These are phyloP conservation scores for Phoma sp. DNA, from an alignment of 2,329 filamentous ascomycete genomes.

Conservation along the genomic window DNA sequence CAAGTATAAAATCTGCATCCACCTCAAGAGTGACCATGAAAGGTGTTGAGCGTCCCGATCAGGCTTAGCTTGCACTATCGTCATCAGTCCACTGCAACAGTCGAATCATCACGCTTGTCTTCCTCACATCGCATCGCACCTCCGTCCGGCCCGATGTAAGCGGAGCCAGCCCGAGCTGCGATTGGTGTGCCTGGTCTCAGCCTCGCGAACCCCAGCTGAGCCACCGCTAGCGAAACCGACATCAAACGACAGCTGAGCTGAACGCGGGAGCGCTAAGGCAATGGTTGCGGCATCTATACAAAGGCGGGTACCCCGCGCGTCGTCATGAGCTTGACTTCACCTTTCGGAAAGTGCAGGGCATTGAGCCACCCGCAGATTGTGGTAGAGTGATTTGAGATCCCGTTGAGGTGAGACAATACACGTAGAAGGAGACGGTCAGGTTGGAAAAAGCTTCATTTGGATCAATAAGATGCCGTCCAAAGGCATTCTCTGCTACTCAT, in stretches of 20 bases:
- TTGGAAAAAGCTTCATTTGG: neutral
- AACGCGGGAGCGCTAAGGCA: constrained; percentile 1
- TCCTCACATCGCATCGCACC: too few relatives aligned
- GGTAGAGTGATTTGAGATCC: too few relatives aligned
- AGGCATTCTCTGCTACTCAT: constrained; percentile 42
- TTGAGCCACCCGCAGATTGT: too few relatives aligned
- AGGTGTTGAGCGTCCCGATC: too few relatives aligned
- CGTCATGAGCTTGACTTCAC: constrained; percentile 3
- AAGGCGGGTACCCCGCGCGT: constrained; percentile 14
- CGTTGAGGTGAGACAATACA: neutral
- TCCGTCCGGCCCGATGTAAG: constrained; percentile 7
- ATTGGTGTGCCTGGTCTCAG: constrained; percentile 13
- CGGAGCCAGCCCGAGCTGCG: neutral
- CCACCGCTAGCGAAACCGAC: constrained; percentile 4
- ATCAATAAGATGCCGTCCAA: constrained; percentile 41
- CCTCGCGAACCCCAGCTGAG: constrained; percentile 3
- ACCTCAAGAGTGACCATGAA: too few relatives aligned
- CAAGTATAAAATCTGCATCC: too few relatives aligned
- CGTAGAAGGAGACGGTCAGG: neutral
- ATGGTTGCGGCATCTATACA: constrained; percentile 1
- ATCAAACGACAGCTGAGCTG: constrained; percentile 13
- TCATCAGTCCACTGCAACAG: too few relatives aligned
- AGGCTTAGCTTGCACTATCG: too few relatives aligned
- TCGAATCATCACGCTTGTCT: too few relatives aligned
- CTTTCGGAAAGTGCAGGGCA: neutral